Percentiles rank a stretch among this genome's conserved stretches.
phyloP scores from a whole-genome alignment of 148 eudicot genomes.

The Diospyros kaki region DNA sequence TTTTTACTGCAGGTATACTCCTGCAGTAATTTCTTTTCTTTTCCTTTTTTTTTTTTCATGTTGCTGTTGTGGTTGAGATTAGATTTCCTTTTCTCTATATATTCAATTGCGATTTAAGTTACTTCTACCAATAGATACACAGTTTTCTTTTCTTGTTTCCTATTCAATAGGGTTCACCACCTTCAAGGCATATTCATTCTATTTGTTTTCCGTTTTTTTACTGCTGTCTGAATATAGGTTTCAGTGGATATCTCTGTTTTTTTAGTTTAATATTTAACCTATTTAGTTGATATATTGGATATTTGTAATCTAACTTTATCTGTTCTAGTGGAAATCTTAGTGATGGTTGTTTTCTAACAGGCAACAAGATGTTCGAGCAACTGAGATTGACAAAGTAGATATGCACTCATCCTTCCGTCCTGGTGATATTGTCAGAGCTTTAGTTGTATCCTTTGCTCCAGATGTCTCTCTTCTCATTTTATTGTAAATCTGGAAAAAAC shows the following conservation, averaged over 20 bases:
- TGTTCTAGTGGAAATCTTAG: neutral
- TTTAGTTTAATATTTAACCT: neutral
- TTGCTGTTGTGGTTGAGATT: no score
- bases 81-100: no score
- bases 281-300: neutral
- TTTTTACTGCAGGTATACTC: no score
- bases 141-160: no score
- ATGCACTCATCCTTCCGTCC: slow-evolving; percentile 87
- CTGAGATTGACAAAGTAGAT: slow-evolving; percentile 98
- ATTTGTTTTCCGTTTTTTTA: neutral
- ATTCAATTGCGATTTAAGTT: no score
- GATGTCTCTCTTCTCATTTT: slow-evolving; percentile 4
- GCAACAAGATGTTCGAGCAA: slow-evolving; percentile 98
- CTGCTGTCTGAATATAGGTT: no score
- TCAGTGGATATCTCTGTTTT: neutral
- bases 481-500: neutral
- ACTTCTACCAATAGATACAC: no score
- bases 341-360: slow-evolving; percentile 29
- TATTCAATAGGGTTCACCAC: no score
- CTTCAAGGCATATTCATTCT: neutral
- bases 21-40: no score
- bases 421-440: slow-evolving; percentile 84
- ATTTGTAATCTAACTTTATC: neutral
- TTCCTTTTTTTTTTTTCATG: no score
- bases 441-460: slow-evolving; percentile 76